phyloP scores from a whole-genome alignment of 1,284 basidiomycete genomes.

The Xerocomus cyaneibrunnescens region DNA sequence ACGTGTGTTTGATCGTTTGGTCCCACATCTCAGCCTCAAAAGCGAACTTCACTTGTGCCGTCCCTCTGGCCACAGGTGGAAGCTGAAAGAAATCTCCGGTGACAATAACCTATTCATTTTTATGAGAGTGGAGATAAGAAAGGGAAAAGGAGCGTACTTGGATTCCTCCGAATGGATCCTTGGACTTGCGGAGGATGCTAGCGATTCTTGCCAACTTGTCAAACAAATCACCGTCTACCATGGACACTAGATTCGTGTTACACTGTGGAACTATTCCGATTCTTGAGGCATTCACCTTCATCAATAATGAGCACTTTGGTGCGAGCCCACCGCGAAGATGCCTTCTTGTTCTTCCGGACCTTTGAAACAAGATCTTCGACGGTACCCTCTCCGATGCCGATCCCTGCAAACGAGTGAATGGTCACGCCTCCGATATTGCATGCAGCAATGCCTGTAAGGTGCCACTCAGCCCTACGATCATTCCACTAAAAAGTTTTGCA shows the following conservation, averaged over 20 bases:
- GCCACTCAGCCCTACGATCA: constrained; percentile 1
- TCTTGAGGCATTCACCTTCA: constrained; percentile 60
- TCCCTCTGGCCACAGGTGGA: constrained; percentile 74
- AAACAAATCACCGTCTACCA: constrained; percentile 87
- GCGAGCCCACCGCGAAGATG: constrained; percentile 68
- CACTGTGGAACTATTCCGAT: not conserved
- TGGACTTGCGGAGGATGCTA: constrained; percentile 53
- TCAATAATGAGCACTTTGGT: constrained; percentile 87
- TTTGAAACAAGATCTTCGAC: constrained; percentile 58
- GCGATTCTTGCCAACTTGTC: constrained; percentile 84
- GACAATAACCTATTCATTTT: constrained; percentile 60
- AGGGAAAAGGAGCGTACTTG: constrained; percentile 51
- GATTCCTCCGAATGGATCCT: constrained; percentile 83
- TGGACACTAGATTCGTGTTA: constrained; percentile 62
- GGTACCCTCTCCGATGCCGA: constrained; percentile 74
- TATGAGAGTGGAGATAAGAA: constrained; percentile 1
- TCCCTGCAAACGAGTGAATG: constrained; percentile 88
- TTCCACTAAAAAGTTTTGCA: not conserved
- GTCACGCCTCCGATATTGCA: constrained; percentile 91
- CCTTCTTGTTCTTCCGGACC: constrained; percentile 66
- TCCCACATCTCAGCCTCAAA: constrained; percentile 85
- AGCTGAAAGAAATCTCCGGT: constrained; percentile 95
- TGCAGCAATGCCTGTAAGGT: constrained; percentile 72
- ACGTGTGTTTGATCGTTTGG: constrained; percentile 52
- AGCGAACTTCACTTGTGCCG: constrained; percentile 57